Conservation (phyloP, 2,329 filamentous ascomycete genomes). For the Macrophomina pseudophaseolina region DNA sequence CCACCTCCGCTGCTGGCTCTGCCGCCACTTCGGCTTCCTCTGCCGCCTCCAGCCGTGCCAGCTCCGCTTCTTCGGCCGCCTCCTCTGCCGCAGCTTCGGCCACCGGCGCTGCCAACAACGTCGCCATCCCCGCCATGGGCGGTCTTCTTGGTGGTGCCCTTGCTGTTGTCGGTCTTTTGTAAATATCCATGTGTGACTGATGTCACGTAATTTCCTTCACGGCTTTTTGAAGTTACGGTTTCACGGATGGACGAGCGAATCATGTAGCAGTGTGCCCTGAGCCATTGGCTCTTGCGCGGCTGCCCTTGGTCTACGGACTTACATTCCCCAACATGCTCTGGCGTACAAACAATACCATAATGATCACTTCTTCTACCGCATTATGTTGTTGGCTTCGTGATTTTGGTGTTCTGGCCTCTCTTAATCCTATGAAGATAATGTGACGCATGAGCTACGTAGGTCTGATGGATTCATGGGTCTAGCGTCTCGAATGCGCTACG, state of each 20-base stretch:
- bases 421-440: not conserved
- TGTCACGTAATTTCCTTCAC: not conserved
- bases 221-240: conserved; percentile 13
- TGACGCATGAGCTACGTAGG: not conserved
- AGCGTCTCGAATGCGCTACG: not conserved
- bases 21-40: not conserved
- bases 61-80: not conserved
- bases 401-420: not conserved
- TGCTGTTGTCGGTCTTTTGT: conserved; percentile 25
- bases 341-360: conserved; percentile 20
- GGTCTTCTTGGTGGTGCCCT: conserved; percentile 22
- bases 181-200: conserved; percentile 20
- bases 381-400: not conserved
- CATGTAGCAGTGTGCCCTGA: not conserved
- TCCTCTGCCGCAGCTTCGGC: not conserved
- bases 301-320: not conserved
- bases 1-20: not conserved
- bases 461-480: not conserved
- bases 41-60: conserved; percentile 1
- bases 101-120: conserved; percentile 10
- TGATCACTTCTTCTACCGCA: not conserved
- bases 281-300: not conserved
- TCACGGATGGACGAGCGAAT: conserved; percentile 20
- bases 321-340: conserved; percentile 3
- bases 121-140: conserved; percentile 18